Evolutionary conservation across 768 basidiomycete genomes (phyloP), one percentile per base, ranked within the genome.

Genomic region (Cystofilobasidium bisporidii): DNA sequence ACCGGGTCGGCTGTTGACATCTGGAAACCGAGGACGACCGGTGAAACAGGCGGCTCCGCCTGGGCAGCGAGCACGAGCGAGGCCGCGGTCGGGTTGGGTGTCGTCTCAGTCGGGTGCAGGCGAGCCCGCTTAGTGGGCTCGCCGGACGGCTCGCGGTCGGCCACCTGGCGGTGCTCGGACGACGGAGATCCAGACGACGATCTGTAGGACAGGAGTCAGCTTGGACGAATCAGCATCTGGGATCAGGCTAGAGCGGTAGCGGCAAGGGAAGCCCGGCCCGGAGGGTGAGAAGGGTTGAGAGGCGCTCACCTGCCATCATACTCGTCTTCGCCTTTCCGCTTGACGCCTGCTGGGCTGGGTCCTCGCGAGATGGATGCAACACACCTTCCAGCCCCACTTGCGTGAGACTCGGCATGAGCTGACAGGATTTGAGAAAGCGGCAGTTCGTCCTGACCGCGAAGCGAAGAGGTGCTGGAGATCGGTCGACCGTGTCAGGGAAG

Each of bases 1-100:
- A 18, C 26, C n/a, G 63, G 57, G 24, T 69, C 63, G 15, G 68
- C 41, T 33, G 48, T 24, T 43, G 58, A 12, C 22, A 69, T 40
- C 18, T 64, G 63, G 59, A 69, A 69, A 1, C 68, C 68, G 38
- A 69, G 62, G 36, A 69, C 68, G 63, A 69, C 68, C 5, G 68
- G 68, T 0, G 68, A 69, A 28, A 69, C 33, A 15, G 63, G 63
- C n/a, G 68, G 62, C 30, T 62, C 38, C 24, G 28, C 33, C 58
- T 26, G 33, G 20, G 12, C 17, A n/a, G 12, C 22, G 22, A n/a
- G 48, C 20, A 20, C 10, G 22, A n/a, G 48, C 20, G 24, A 9
- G 12, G 48, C 48, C 24, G 48, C 9, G 48, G 22, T 26, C 22
- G 48, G 8, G 12, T 6, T 50, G 48, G 48, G 48, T 10, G 48